Conservation (phyloP, 1,284 basidiomycete genomes). For the Kwoniella shivajii region DNA sequence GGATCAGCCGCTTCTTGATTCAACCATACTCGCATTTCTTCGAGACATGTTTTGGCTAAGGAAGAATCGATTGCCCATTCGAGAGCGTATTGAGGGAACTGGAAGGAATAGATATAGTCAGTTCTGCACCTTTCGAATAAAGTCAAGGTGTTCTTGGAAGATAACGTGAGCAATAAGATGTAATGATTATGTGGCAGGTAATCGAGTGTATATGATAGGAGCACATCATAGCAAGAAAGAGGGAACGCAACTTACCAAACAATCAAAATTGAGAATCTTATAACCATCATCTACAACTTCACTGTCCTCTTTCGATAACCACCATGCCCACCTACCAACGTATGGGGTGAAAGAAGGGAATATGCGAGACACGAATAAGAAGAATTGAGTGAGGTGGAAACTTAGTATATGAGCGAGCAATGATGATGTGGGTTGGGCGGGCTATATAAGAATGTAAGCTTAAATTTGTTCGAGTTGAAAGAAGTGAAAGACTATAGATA, state of each 20-base stretch:
- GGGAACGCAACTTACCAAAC: slow-evolving; percentile 35
- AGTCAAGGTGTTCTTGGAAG: not conserved
- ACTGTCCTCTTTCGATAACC: slow-evolving; percentile 39
- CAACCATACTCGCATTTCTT: slow-evolving; percentile 75
- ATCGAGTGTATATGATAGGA: not conserved
- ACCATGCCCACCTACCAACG: slow-evolving; percentile 53
- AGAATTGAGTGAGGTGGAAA: slow-evolving; percentile 74
- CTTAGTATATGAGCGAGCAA: slow-evolving; percentile 69
- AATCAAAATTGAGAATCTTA: slow-evolving; percentile 79
- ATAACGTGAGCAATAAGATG: not conserved
- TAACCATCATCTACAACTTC: slow-evolving; percentile 69
- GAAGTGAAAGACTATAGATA: slow-evolving; percentile 16
- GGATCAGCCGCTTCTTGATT: slow-evolving; percentile 67
- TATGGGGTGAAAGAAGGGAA: slow-evolving; percentile 47
- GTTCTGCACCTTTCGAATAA: too few species aligned
- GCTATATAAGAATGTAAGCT: slow-evolving; percentile 46
- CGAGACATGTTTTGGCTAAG: slow-evolving; percentile 65
- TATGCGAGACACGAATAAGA: slow-evolving; percentile 64
- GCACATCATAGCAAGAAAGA: not conserved
- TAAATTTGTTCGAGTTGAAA: slow-evolving; percentile 15
- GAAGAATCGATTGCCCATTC: slow-evolving; percentile 79
- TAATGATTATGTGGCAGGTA: not conserved
- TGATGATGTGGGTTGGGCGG: slow-evolving; percentile 56
- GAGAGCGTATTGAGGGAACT: slow-evolving; percentile 86
- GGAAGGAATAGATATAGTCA: not conserved